phyloP scores from a whole-genome alignment of 306 rosid species.

The Styphnolobium japonicum region DNA sequence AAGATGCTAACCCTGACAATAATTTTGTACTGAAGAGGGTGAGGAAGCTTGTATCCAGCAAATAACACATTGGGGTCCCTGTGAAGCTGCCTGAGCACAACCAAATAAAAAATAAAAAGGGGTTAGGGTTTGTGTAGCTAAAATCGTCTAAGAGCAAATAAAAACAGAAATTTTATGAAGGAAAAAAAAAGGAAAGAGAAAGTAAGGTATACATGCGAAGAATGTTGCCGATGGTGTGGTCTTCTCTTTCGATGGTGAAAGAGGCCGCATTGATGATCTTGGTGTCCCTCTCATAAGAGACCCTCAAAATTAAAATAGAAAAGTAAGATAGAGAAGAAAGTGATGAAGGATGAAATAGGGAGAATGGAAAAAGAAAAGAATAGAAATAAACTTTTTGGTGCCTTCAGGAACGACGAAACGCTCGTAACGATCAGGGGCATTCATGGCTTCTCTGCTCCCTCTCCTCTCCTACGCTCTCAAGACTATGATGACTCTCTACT shows the following conservation, averaged over 20 bases:
- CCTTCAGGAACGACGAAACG: slow-evolving; percentile 97
- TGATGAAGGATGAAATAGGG: not conserved
- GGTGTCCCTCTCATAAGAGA: slow-evolving; percentile 90
- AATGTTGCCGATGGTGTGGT: slow-evolving; percentile 86
- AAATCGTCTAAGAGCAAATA: not conserved
- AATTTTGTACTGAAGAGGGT: slow-evolving; percentile 92
- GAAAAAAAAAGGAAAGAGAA: not conserved
- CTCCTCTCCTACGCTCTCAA: not conserved
- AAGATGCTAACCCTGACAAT: slow-evolving; percentile 65
- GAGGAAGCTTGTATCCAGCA: slow-evolving; percentile 94
- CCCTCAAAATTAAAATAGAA: slow-evolving; percentile 42
- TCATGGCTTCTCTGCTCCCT: slow-evolving; percentile 47
- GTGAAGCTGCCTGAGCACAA: slow-evolving; percentile 69
- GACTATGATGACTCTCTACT: not conserved
- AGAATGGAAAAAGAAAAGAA: too few relatives aligned
- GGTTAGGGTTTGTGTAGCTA: not conserved
- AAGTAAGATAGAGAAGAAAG: not conserved
- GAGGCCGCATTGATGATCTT: slow-evolving; percentile 90
- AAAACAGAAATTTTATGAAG: not conserved
- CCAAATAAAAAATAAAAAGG: not conserved
- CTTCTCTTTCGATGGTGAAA: slow-evolving; percentile 86
- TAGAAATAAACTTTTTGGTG: slow-evolving; percentile 59
- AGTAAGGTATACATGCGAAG: slow-evolving; percentile 62
- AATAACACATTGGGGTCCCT: slow-evolving; percentile 80
- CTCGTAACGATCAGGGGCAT: slow-evolving; percentile 94